Conservation (phyloP, 768 basidiomycete species). For the Pleurotus tuber-regium region DNA sequence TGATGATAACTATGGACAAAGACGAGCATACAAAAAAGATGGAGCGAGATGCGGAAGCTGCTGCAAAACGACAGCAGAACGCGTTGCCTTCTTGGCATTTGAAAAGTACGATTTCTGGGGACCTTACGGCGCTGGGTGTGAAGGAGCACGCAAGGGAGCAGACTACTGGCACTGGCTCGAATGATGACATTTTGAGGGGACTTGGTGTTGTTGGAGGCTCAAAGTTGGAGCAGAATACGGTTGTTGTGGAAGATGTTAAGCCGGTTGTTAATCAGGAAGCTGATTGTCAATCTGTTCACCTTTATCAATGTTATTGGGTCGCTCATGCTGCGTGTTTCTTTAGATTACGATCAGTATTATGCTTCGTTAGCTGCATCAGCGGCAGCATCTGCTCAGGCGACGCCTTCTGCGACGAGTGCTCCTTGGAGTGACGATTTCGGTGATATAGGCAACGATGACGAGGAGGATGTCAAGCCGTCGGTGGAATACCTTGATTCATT, state of each 20-base stretch:
- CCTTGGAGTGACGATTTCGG: constrained; percentile 45
- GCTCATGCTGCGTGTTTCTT: not conserved
- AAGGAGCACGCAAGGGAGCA: constrained; percentile 64
- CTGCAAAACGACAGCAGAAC: constrained; percentile 87
- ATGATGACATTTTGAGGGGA: constrained; percentile 73
- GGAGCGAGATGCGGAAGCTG: constrained; percentile 79
- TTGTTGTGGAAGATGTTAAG: constrained; percentile 29
- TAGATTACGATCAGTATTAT: constrained; percentile 83
- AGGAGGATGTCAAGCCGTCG: constrained; percentile 67
- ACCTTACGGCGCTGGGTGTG: constrained; percentile 83
- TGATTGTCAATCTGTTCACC: constrained; percentile 48
- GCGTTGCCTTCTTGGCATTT: constrained; percentile 93
- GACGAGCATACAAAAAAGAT: constrained; percentile 71
- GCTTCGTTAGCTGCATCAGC: constrained; percentile 68
- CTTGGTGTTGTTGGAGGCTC: constrained; percentile 53
- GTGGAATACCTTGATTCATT: constrained; percentile 66
- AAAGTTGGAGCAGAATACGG: constrained; percentile 13
- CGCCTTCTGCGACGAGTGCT: constrained; percentile 54
- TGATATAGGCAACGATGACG: constrained; percentile 55
- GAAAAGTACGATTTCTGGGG: constrained; percentile 92
- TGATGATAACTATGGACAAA: constrained; percentile 89
- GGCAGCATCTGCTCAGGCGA: constrained; percentile 55
- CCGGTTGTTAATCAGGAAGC: constrained; percentile 53
- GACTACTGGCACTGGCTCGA: constrained; percentile 39
- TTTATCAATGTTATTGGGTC: not conserved